Evolutionary conservation across 306 rosid species (phyloP), one percentile per base, ranked within the genome.

Genomic region (Dryas drummondii): DNA sequence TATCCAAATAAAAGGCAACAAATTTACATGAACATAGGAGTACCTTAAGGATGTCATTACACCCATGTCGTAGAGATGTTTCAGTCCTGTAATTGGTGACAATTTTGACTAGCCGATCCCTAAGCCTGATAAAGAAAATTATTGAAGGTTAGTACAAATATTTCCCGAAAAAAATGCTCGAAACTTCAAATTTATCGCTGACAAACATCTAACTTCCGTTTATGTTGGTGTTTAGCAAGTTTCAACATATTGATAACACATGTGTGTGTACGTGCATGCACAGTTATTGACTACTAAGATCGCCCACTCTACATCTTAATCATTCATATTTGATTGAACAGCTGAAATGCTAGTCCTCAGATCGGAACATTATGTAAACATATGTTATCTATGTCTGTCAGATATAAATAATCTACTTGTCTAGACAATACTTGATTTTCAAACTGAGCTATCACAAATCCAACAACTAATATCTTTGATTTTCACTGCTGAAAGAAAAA

Each of bases 21-120:
- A 68, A 14, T 32, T 69, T 55, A 74, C 6, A 58, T 10, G 73
- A 58, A 49, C 17, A 72, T 4, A 32, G 57, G 26, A 68, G 42
- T 82, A 94, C 99, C 97, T 92, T 94, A 46, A 94, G 94, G 74
- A 94, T 94, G 84, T 90, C 92, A 80, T 94, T 94, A 84, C 99
- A 94, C 53, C 97, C 99, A 82, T 94, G 93, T 84, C 97, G 84
- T 55, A 94, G 93, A 49, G 97, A 92, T 58, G 97, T 94, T 84
- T 94, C 99, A 13, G 97, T 94, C 84, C 99, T 90, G 84, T 94
- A 94, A 83, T 92, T 97, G 14, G 97, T 90, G 73, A 90, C 82
- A 70, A 92, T 87, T 85, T 90, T 94, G 83, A 94, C 99, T 69
- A 94, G 86, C 76, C 97, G 91, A 85, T 94, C 97, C 84, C 97